Conservation (phyloP, 169 alveolate genomes). For the Eimeria sp. region DNA sequence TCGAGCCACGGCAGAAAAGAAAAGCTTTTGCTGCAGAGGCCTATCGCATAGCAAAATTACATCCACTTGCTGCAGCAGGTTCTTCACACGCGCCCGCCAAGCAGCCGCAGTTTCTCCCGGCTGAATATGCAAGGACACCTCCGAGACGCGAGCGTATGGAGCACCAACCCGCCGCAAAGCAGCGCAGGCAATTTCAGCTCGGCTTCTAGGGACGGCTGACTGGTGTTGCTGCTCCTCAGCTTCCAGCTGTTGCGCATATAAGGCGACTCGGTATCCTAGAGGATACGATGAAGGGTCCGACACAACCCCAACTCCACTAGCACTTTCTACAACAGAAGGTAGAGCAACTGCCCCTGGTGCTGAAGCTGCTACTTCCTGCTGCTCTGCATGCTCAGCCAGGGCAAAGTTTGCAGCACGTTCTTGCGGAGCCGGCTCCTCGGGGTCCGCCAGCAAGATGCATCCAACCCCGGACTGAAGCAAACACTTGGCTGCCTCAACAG, state of each 20-base stretch:
- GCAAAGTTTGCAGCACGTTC: constrained; percentile 44
- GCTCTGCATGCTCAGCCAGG: constrained; percentile 38
- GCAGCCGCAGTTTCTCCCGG: constrained; percentile 54
- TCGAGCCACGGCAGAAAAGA: constrained; percentile 41
- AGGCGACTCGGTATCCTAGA: not conserved
- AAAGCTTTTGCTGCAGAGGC: constrained; percentile 63
- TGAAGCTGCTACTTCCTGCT: not conserved
- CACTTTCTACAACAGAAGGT: not conserved
- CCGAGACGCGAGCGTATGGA: constrained; percentile 70
- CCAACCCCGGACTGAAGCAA: constrained; percentile 82
- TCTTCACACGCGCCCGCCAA: constrained; percentile 51
- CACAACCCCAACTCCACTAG: not conserved
- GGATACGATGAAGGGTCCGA: not conserved
- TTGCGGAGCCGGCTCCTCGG: constrained; percentile 29
- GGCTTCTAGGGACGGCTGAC: not conserved
- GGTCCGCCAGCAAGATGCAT: constrained; percentile 52
- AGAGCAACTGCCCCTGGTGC: not conserved
- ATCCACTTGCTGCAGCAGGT: constrained; percentile 49
- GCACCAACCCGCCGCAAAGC: constrained; percentile 56
- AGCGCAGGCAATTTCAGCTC: constrained; percentile 74
- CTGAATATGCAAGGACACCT: constrained; percentile 59
- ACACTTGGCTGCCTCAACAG: constrained; percentile 83
- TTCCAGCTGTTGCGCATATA: not conserved
- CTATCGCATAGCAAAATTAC: constrained; percentile 77
- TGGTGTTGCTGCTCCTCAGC: not conserved